Percentiles rank a stretch among this genome's conserved stretches.
Evolutionary conservation across 108 stramenopile genomes (phyloP).

Genomic region (Cyclotella kingstonii): DNA sequence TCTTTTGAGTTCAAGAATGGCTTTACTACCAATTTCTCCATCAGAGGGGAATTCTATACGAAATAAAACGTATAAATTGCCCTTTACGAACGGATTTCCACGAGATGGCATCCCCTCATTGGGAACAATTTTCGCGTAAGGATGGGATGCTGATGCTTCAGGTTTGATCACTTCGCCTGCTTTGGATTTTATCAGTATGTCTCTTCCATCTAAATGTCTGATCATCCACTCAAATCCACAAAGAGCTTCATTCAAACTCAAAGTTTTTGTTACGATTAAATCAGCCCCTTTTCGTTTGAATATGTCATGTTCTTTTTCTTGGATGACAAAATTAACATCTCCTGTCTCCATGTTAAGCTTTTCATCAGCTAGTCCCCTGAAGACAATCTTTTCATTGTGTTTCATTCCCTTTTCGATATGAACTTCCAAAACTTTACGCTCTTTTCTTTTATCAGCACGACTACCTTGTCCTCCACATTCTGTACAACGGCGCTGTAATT

Average conservation of each 20-base stretch:
- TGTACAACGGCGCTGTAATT: constrained; percentile 81
- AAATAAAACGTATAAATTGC: constrained; percentile 92
- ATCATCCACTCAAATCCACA: constrained; percentile 93
- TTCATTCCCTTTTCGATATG: constrained; percentile 95
- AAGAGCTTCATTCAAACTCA: constrained; percentile 94
- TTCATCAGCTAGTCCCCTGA: constrained; percentile 95
- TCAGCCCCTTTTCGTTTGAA: constrained; percentile 99
- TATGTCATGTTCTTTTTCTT: constrained; percentile 94
- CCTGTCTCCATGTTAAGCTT: constrained; percentile 95
- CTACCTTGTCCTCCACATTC: constrained; percentile 86
- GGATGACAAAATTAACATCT: constrained; percentile 95
- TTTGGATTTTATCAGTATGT: constrained; percentile 78
- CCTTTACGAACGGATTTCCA: constrained; percentile 95
- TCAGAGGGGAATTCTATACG: constrained; percentile 85
- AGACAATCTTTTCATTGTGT: constrained; percentile 92
- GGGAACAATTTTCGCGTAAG: constrained; percentile 86
- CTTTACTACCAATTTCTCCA: constrained; percentile 53
- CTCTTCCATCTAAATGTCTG: constrained; percentile 89
- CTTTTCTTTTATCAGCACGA: constrained; percentile 67
- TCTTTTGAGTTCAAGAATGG: constrained; percentile 55
- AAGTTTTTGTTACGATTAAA: constrained; percentile 87
- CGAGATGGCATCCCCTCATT: constrained; percentile 94
- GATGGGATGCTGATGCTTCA: constrained; percentile 62
- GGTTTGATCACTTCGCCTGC: constrained; percentile 91
- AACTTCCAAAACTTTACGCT: constrained; percentile 94